phyloP scores from a whole-genome alignment of 1,284 basidiomycete species.

The Ustilago shanxiensis region DNA sequence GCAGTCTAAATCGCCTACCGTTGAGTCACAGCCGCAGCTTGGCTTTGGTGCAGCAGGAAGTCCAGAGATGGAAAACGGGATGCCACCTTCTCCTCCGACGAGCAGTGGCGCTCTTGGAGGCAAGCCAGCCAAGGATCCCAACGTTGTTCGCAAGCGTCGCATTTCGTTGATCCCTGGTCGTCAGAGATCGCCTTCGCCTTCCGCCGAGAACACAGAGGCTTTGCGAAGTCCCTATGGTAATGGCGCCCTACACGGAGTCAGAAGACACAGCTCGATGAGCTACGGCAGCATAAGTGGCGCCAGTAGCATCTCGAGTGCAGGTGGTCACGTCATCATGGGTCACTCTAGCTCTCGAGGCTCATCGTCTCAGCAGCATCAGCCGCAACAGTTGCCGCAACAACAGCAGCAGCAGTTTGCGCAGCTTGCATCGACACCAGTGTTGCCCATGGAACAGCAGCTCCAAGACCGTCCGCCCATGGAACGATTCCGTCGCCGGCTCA shows the following conservation, averaged over 20 bases:
- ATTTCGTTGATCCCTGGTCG: slow-evolving; percentile 53
- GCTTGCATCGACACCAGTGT: slow-evolving; percentile 25
- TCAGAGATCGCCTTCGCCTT: slow-evolving; percentile 40
- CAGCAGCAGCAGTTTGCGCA: background rate
- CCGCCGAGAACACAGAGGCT: slow-evolving; percentile 19
- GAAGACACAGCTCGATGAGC: slow-evolving; percentile 55
- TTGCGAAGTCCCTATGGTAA: slow-evolving; percentile 29
- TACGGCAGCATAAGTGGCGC: slow-evolving; percentile 51
- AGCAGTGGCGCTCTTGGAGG: background rate
- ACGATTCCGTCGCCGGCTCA: slow-evolving; percentile 40
- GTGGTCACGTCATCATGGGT: slow-evolving; percentile 22
- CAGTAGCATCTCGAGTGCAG: slow-evolving; percentile 51
- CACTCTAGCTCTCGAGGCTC: slow-evolving; percentile 39
- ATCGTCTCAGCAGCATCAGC: slow-evolving; percentile 39
- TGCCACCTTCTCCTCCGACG: slow-evolving; percentile 25
- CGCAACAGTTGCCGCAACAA: slow-evolving; percentile 10
- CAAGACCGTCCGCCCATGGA: slow-evolving; percentile 15
- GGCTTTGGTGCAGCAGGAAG: slow-evolving; percentile 17
- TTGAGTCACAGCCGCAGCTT: slow-evolving; percentile 17
- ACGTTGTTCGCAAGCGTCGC: slow-evolving; percentile 41
- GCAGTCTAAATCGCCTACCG: slow-evolving; percentile 33
- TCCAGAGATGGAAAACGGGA: slow-evolving; percentile 12
- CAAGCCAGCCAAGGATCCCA: slow-evolving; percentile 29
- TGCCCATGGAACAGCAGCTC: slow-evolving; percentile 16
- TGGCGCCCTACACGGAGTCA: slow-evolving; percentile 18